These are phyloP conservation scores for Trichoderma koningii DNA, from an alignment of 2,329 filamentous ascomycete species.

Conservation along the genomic window DNA sequence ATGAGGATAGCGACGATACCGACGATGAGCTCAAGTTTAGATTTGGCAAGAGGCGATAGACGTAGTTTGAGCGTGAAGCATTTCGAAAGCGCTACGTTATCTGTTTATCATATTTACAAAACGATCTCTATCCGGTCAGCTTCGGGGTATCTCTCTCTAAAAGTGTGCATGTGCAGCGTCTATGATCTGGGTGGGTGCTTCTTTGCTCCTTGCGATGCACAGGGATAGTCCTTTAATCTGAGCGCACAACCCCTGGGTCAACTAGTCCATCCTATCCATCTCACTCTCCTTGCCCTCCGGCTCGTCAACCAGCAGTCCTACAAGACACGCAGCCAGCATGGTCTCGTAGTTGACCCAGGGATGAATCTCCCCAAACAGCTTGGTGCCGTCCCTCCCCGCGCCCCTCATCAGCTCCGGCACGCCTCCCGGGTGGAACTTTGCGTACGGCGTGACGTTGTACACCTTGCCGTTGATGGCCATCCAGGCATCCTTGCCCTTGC, in stretches of 20 bases:
- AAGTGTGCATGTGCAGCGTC: conserved; percentile 8
- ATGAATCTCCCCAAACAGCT: conserved; percentile 67
- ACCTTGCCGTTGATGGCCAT: conserved; percentile 85
- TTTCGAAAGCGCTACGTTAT: neutral
- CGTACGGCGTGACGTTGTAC: conserved; percentile 90
- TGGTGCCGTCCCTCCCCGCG: conserved; percentile 63
- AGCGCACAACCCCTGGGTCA: neutral
- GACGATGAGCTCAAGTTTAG: conserved; percentile 60
- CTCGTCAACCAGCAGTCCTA: conserved; percentile 66
- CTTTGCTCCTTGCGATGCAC: neutral
- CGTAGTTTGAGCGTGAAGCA: neutral
- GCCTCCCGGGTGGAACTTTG: conserved; percentile 88
- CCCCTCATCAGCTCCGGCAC: conserved; percentile 69
- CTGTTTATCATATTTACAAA: neutral
- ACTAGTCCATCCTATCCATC: conserved; percentile 65
- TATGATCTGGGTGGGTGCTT: neutral
- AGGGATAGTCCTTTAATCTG: too few species aligned
- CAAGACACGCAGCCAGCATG: conserved; percentile 64
- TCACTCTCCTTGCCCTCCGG: conserved; percentile 41
- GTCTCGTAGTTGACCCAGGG: conserved; percentile 74
- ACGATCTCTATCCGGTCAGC: conserved; percentile 13
- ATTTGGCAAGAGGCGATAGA: conserved; percentile 54
- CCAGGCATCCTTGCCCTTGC: conserved; percentile 87
- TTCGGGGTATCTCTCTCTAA: conserved; percentile 28
- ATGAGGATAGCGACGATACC: conserved; percentile 50